Conservation (phyloP, 2,329 filamentous ascomycete species). For the Ascocoryne sarcoides region DNA sequence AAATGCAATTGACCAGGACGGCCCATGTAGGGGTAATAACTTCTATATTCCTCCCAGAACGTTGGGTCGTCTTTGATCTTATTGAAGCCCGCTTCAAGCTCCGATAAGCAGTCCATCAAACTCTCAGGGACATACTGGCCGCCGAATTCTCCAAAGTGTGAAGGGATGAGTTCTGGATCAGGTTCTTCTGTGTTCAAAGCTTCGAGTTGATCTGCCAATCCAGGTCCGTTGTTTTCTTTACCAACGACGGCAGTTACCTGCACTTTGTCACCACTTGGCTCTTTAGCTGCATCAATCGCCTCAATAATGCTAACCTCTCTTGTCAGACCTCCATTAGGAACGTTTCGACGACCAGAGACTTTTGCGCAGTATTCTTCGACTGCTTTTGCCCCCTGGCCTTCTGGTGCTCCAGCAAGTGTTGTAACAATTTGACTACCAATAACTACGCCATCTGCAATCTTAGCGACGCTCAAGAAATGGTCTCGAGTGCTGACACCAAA, state of each 20-base stretch:
- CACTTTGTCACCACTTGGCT: constrained; percentile 49
- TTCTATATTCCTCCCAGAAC: constrained; percentile 96
- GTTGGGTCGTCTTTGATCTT: constrained; percentile 74
- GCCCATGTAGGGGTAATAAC: constrained; percentile 96
- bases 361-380: constrained; percentile 83
- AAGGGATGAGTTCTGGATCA: constrained; percentile 56
- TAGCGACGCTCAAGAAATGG: constrained; percentile 79
- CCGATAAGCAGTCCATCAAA: constrained; percentile 88
- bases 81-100: constrained; percentile 88
- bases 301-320: constrained; percentile 64
- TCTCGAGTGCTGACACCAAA: constrained; percentile 95
- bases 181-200: constrained; percentile 55
- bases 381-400: constrained; percentile 57
- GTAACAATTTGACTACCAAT: constrained; percentile 94
- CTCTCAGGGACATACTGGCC: constrained; percentile 97
- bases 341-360: constrained; percentile 48
- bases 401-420: constrained; percentile 59
- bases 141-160: constrained; percentile 90
- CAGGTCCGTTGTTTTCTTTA: constrained; percentile 26
- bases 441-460: constrained; percentile 86
- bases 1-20: constrained; percentile 86
- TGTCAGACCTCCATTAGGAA: constrained; percentile 32
- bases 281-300: constrained; percentile 51
- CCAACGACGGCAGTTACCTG: constrained; percentile 59
- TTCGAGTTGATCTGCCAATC: constrained; percentile 51